phyloP scores from a whole-genome alignment of 2,329 filamentous ascomycete species.

The Hypomyces perniciosus region DNA sequence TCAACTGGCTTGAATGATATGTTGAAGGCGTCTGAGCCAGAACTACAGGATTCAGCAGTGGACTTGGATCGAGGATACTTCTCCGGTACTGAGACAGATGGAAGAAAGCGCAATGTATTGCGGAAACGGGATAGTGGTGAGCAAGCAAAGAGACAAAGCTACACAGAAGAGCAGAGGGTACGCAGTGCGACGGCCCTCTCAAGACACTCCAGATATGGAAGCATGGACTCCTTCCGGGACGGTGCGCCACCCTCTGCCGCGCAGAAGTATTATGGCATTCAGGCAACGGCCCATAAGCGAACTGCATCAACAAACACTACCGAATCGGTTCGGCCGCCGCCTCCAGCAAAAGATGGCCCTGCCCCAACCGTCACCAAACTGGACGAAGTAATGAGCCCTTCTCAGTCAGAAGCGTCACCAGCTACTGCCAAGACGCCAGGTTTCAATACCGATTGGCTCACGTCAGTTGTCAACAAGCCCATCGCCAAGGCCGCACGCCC shows the following conservation, averaged over 20 bases:
- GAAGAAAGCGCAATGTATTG: constrained; percentile 68
- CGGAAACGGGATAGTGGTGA: constrained; percentile 65
- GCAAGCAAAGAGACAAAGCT: constrained; percentile 68
- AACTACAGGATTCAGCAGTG: constrained; percentile 41
- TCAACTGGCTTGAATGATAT: constrained; percentile 46
- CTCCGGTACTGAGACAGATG: constrained; percentile 79
- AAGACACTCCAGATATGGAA: constrained; percentile 72
- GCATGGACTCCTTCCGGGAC: constrained; percentile 67
- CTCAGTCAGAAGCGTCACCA: constrained; percentile 38
- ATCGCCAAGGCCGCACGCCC: constrained; percentile 47
- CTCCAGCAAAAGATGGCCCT: constrained; percentile 47
- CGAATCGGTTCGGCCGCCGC: constrained; percentile 46
- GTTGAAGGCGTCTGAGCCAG: constrained; percentile 30
- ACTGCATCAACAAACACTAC: constrained; percentile 55
- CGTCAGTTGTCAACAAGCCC: constrained; percentile 44
- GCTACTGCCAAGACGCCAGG: constrained; percentile 37
- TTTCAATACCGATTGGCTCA: constrained; percentile 52
- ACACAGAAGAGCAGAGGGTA: constrained; percentile 66
- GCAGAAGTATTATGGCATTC: constrained; percentile 63
- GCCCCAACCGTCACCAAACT: constrained; percentile 57
- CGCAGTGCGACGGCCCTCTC: constrained; percentile 60
- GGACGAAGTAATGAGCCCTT: constrained; percentile 39
- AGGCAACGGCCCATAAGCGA: constrained; percentile 46
- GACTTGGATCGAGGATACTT: constrained; percentile 89
- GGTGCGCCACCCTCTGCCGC: constrained; percentile 48